Evolutionary conservation across 1,284 basidiomycete species (phyloP).

Genomic region (Tilletiopsis washingtonensis): DNA sequence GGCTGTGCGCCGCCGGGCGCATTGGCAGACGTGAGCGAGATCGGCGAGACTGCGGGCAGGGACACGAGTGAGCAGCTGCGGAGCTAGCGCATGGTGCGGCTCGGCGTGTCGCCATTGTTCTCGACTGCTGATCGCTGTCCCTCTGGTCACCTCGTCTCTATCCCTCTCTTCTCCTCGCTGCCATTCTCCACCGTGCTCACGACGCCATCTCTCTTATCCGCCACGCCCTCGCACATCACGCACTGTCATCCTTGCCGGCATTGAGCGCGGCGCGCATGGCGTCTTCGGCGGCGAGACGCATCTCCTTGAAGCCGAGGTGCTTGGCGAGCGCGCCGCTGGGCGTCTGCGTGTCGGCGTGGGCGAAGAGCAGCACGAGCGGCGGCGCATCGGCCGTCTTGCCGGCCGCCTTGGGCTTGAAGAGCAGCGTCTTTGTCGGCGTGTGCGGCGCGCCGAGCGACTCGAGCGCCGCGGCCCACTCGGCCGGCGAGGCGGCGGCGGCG

Average conservation of each 20-base stretch:
- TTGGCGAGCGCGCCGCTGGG: constrained; percentile 61
- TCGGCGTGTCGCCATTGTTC: too few species aligned
- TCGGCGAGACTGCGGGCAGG: neutral
- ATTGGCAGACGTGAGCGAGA: neutral
- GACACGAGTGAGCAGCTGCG: too few species aligned
- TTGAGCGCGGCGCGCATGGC: constrained; percentile 75
- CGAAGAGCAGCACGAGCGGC: constrained; percentile 72
- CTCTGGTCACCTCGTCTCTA: too few species aligned
- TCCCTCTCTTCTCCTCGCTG: neutral
- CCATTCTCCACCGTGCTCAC: too few species aligned
- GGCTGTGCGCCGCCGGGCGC: neutral
- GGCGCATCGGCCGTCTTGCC: constrained; percentile 72
- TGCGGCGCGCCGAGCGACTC: neutral
- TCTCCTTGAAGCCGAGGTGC: constrained; percentile 78
- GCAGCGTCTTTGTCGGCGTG: constrained; percentile 64
- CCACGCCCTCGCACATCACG: too few species aligned
- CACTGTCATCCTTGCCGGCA: constrained; percentile 77
- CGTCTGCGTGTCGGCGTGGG: constrained; percentile 73
- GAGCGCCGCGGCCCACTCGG: constrained; percentile 6
- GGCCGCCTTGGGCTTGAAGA: constrained; percentile 87
- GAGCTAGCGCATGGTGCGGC: too few species aligned
- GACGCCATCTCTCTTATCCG: too few species aligned
- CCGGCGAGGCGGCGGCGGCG: constrained; percentile 14
- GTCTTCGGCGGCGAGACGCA: constrained; percentile 79
- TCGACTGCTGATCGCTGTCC: too few species aligned